Base-by-base conservation (phyloP, 805 yeast species). In the Ogataea minuta region DNA sequence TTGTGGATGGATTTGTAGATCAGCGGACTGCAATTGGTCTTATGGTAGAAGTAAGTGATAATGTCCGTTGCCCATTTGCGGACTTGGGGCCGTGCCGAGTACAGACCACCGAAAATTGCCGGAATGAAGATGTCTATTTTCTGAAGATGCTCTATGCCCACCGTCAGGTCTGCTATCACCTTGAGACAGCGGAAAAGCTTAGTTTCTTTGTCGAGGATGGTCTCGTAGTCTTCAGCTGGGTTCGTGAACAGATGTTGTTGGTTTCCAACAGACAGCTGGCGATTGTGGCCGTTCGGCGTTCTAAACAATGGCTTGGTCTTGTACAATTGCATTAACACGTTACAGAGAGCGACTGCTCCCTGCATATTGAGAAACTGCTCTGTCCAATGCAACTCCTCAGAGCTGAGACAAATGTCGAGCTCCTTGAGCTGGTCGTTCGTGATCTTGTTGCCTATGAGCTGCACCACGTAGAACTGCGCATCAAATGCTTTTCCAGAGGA, bases 391-490 rank as follows among this genome's bases (percentile, higher is more conserved):
- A 64, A 44, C 29, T 63, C 64, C 57, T 91, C 98, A 0, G 98
- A 88, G 48, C 98, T 77, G 29, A 91, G 68, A 32, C 95, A 87
- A 5, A 93, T 96, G 84, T 93, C 87, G 36, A 93, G 71, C 50
- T 85, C 85, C 27, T 84, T 86, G 48, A 91, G 67, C 58, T 90
- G 87, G 36, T 76, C 77, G 4, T 78, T 66, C 1, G 84, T 69
- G 38, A 90, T 79, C 23, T 77, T 63, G 52, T 84, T 83, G 25
- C 84, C 80, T 55, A 90, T 72, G 47, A 93, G 71, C 44, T 74
- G 74, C 36, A 84, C 74, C 12, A 91, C 89, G 60, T 84, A 91
- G 51, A 75, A 79, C 46, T 79, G 88, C 93, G 96, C 16, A 80
- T 72, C 43, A 65, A 52, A 41, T 6, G 40, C 34, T 35, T 44